Conservation (phyloP, 1,284 basidiomycete genomes). For the Leccinum huronense region DNA sequence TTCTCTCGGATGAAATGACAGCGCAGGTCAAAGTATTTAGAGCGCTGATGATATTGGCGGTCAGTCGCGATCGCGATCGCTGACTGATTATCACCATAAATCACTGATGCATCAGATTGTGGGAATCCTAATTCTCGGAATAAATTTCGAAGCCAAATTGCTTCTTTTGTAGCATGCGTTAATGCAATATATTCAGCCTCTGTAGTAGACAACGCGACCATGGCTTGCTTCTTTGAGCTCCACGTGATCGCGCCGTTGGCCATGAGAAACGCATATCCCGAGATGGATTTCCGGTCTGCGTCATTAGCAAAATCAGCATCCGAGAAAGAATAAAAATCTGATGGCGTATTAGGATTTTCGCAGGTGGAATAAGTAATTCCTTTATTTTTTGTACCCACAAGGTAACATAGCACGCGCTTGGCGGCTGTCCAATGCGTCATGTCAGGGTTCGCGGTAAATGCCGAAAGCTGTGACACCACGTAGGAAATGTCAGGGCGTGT, state of each 20-base stretch:
- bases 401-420: neutral
- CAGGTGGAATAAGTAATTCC: neutral
- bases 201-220: neutral
- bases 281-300: neutral
- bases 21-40: too few species aligned
- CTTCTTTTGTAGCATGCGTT: neutral
- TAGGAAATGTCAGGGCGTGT: neutral
- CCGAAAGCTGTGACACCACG: neutral
- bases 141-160: too few species aligned
- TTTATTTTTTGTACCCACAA: neutral
- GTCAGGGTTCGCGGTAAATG: neutral
- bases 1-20: too few species aligned
- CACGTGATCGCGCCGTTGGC: neutral
- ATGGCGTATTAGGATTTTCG: fast-evolving
- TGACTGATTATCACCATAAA: too few species aligned
- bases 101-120: too few species aligned
- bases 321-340: neutral
- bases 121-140: too few species aligned
- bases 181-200: neutral
- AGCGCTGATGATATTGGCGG: too few species aligned
- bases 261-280: neutral
- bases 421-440: neutral
- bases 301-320: neutral
- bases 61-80: too few species aligned
- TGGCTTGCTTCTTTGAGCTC: neutral